phyloP scores from a whole-genome alignment of 345 rosid species.

The Kandelia obovata region DNA sequence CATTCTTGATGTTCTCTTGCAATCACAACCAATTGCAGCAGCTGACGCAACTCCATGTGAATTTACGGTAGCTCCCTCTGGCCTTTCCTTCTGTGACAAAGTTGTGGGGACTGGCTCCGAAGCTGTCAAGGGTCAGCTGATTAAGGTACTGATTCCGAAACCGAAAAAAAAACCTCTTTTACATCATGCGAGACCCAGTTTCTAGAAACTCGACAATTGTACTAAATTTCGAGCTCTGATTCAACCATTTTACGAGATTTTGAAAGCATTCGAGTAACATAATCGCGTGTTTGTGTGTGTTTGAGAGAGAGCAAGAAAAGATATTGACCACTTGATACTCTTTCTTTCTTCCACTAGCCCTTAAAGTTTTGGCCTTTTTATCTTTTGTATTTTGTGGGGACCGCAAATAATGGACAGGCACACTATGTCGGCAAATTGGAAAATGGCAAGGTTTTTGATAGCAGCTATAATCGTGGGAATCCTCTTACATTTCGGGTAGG shows the following conservation, averaged over 20 bases:
- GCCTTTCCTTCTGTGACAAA: conserved; percentile 81
- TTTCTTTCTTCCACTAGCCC: no score
- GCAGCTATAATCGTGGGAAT: conserved; percentile 87
- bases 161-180: no score
- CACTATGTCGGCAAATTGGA: conserved; percentile 86
- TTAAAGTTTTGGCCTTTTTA: background rate
- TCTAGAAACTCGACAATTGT: no score
- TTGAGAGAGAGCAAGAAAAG: no score
- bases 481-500: conserved; percentile 77
- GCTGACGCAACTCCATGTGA: conserved; percentile 55
- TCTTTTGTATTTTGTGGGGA: background rate
- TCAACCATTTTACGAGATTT: no score
- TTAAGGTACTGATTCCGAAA: conserved; percentile 47
- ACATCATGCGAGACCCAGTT: no score
- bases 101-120: conserved; percentile 72
- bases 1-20: conserved; percentile 34
- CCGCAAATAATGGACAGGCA: conserved; percentile 37
- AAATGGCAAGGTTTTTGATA: conserved; percentile 81
- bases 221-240: no score
- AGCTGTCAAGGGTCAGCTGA: conserved; percentile 75
- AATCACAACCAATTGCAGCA: conserved; percentile 23
- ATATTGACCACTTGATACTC: no score
- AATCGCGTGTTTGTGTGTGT: no score
- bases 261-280: no score
- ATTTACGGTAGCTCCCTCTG: conserved; percentile 70